A percentile compares a stretch with the other conserved stretches of the same genome.
These are phyloP conservation scores for Talaromyces marneffei DNA, from an alignment of 2,329 filamentous ascomycete genomes.

Conservation along the genomic window DNA sequence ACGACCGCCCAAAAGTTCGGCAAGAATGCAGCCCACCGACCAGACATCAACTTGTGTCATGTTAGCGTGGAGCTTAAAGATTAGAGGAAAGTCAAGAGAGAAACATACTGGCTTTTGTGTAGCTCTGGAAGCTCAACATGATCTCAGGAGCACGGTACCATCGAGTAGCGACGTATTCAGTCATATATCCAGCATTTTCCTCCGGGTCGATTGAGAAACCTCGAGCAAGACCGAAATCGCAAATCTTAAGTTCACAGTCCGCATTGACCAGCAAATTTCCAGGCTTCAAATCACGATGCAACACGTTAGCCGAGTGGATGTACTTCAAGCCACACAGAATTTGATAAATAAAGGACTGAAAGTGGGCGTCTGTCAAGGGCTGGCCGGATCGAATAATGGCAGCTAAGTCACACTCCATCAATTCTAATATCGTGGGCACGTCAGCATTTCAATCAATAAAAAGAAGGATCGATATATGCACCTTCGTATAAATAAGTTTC, in stretches of 20 bases:
- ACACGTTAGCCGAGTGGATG: slow-evolving; percentile 95
- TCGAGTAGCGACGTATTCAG: slow-evolving; percentile 94
- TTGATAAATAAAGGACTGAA: slow-evolving; percentile 99
- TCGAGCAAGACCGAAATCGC: slow-evolving; percentile 92
- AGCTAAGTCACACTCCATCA: slow-evolving; percentile 98
- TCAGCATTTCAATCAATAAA: background rate
- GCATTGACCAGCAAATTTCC: slow-evolving; percentile 97
- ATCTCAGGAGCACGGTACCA: slow-evolving; percentile 99
- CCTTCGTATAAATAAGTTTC: slow-evolving; percentile 99
- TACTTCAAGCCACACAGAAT: slow-evolving; percentile 98
- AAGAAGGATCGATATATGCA: slow-evolving; percentile 37
- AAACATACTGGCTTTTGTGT: slow-evolving; percentile 97
- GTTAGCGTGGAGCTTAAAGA: slow-evolving; percentile 17
- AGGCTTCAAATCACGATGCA: slow-evolving; percentile 94
- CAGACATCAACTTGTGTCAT: slow-evolving; percentile 77
- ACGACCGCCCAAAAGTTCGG: slow-evolving; percentile 88
- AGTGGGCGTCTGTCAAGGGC: slow-evolving; percentile 94
- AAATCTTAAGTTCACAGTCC: slow-evolving; percentile 99
- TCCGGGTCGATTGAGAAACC: slow-evolving; percentile 96
- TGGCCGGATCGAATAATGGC: slow-evolving; percentile 97
- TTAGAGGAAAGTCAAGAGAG: background rate
- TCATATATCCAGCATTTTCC: slow-evolving; percentile 99
- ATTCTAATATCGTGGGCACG: slow-evolving; percentile 52
- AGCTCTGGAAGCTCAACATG: slow-evolving; percentile 99
- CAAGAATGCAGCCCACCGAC: slow-evolving; percentile 97